Evolutionary conservation across 148 eudicot genomes (phyloP).

Genomic region (Silene uniflora): DNA sequence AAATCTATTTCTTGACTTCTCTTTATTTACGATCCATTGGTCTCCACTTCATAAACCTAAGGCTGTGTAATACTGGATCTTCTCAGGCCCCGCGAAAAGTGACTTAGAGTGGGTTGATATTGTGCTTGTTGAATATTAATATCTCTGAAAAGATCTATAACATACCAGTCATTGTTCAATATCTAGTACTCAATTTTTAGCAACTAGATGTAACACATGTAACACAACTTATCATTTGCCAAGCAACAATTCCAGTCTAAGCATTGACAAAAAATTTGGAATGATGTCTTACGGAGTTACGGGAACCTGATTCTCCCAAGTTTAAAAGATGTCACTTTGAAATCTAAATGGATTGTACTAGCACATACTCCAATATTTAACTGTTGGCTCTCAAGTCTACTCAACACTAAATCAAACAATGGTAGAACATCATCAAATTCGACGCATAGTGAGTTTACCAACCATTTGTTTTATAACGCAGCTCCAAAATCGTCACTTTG

Average conservation of each 20-base stretch:
- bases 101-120: not conserved
- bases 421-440: not conserved
- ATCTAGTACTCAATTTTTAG: too few relatives aligned
- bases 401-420: not conserved
- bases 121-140: too few relatives aligned
- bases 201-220: too few relatives aligned
- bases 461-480: constrained; percentile 82
- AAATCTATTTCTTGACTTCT: not conserved
- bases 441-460: constrained; percentile 2
- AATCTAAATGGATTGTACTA: not conserved
- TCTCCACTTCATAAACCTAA: too few relatives aligned
- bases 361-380: not conserved
- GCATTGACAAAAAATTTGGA: too few relatives aligned
- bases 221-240: too few relatives aligned
- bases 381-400: not conserved
- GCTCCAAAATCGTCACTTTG: constrained; percentile 61
- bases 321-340: not conserved
- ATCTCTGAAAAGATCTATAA: too few relatives aligned
- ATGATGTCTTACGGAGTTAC: too few relatives aligned
- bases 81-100: too few relatives aligned
- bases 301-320: not conserved
- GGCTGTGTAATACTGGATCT: too few relatives aligned
- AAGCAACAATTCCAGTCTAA: too few relatives aligned
- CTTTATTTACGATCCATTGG: not conserved
- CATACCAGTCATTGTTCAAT: too few relatives aligned